These are phyloP conservation scores for Starmerella lactis-condensi DNA, from an alignment of 805 yeast genomes.

Conservation along the genomic window DNA sequence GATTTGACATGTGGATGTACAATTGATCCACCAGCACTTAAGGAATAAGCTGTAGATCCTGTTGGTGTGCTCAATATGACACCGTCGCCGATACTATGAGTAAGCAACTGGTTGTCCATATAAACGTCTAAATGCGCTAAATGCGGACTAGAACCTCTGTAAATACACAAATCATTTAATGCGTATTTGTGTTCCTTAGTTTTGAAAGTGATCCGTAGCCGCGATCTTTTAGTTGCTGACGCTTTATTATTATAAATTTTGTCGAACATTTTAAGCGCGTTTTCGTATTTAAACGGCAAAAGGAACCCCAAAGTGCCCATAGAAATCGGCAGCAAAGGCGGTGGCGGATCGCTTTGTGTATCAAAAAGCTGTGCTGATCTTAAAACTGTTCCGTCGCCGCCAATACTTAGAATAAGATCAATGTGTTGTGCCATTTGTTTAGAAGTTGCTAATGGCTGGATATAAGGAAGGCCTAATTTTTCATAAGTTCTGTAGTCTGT, in stretches of 20 bases:
- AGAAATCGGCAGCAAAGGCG: slow-evolving; percentile 78
- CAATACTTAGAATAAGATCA: slow-evolving; percentile 70
- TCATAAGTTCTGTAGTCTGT: slow-evolving; percentile 56
- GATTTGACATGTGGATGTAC: slow-evolving; percentile 79
- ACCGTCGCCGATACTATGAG: slow-evolving; percentile 88
- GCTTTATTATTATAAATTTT: slow-evolving; percentile 51
- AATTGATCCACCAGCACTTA: slow-evolving; percentile 81
- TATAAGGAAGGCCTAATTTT: slow-evolving; percentile 30
- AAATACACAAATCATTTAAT: slow-evolving; percentile 79
- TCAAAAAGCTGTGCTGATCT: slow-evolving; percentile 68
- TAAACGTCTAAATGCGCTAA: slow-evolving; percentile 67
- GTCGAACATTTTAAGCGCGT: slow-evolving; percentile 40
- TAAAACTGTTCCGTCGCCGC: slow-evolving; percentile 92
- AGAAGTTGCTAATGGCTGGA: slow-evolving; percentile 3
- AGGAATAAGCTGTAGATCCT: slow-evolving; percentile 84
- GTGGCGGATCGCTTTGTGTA: slow-evolving; percentile 37
- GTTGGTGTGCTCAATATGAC: slow-evolving; percentile 75
- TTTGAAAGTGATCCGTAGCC: slow-evolving; percentile 27
- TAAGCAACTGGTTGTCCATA: slow-evolving; percentile 66
- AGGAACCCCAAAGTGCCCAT: slow-evolving; percentile 82
- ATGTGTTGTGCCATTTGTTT: slow-evolving; percentile 45
- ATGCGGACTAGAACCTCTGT: slow-evolving; percentile 77
- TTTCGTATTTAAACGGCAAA: slow-evolving; percentile 64
- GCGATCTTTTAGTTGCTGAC: slow-evolving; percentile 52
- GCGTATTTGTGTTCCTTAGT: slow-evolving; percentile 38